phyloP scores from a whole-genome alignment of 2,329 filamentous ascomycete species.

The Aspergillus sp. region DNA sequence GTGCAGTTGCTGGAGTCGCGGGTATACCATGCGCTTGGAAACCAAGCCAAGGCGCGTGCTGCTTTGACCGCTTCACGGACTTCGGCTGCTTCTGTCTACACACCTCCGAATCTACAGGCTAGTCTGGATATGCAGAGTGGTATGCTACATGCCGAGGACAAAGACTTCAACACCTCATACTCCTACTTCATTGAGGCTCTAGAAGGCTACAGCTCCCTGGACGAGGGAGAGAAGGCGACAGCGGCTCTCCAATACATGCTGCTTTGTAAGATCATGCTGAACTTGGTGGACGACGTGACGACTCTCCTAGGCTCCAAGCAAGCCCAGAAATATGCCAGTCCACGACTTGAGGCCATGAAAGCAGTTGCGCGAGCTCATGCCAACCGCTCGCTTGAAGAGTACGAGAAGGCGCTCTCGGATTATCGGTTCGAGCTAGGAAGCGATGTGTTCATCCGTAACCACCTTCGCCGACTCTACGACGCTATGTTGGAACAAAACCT shows the following conservation, averaged over 20 bases:
- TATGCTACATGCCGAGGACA: conserved; percentile 97
- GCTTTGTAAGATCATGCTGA: conserved; percentile 99
- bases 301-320: conserved; percentile 94
- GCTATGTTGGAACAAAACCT: conserved; percentile 99
- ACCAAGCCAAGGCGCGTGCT: conserved; percentile 92
- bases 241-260: conserved; percentile 98
- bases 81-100: conserved; percentile 95
- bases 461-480: conserved; percentile 93
- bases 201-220: conserved; percentile 92
- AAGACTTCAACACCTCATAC: conserved; percentile 98
- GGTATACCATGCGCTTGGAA: conserved; percentile 96
- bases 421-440: conserved; percentile 93
- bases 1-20: conserved; percentile 95
- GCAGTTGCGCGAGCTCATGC: conserved; percentile 93
- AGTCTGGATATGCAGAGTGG: conserved; percentile 99
- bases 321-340: conserved; percentile 91
- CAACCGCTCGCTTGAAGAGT: conserved; percentile 94
- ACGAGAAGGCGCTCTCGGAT: conserved; percentile 84
- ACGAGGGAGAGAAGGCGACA: conserved; percentile 87
- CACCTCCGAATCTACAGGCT: conserved; percentile 89
- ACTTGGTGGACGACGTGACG: conserved; percentile 93
- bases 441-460: conserved; percentile 94
- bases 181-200: conserved; percentile 99
- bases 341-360: conserved; percentile 98
- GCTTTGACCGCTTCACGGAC: conserved; percentile 93